Evolutionary conservation across 176 grass and related monocot species (phyloP).

Genomic region (Coix lacrymajobi): DNA sequence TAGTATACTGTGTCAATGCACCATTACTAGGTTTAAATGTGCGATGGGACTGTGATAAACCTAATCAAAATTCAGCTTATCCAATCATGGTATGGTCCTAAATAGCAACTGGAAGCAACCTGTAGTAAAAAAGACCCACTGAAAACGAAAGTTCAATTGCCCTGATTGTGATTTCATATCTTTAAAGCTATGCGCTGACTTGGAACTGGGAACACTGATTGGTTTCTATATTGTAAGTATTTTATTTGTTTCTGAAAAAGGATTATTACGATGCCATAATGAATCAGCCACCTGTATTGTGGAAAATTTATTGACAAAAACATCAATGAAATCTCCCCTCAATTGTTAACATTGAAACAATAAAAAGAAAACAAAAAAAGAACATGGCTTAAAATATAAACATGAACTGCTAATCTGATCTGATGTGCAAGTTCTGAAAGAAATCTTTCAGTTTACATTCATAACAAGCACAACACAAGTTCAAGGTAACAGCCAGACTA

Average conservation of each 20-base stretch:
- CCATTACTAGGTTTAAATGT: constrained; percentile 17
- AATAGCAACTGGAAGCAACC: constrained; percentile 31
- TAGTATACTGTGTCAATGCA: background rate
- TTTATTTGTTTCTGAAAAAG: background rate
- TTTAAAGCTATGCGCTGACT: background rate
- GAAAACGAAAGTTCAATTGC: constrained; percentile 23
- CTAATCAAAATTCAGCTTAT: background rate
- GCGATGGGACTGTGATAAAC: background rate
- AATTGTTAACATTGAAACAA: background rate
- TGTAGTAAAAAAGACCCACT: background rate
- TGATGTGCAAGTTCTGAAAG: background rate
- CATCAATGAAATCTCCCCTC: background rate
- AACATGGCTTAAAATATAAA: background rate
- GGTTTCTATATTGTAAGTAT: background rate
- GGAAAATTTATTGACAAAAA: background rate
- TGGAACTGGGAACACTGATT: background rate
- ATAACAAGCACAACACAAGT: background rate
- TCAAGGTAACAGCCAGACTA: background rate
- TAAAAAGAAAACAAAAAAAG: background rate
- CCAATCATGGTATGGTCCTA: constrained; percentile 13
- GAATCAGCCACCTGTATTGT: background rate
- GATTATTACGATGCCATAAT: constrained; percentile 4
- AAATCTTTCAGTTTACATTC: background rate
- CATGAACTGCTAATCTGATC: background rate
- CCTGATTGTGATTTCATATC: background rate